Percentiles rank a stretch among this genome's conserved stretches.
phyloP scores from a whole-genome alignment of 192 early-diverging fungal genomes.

The Entomortierella beljakovae region DNA sequence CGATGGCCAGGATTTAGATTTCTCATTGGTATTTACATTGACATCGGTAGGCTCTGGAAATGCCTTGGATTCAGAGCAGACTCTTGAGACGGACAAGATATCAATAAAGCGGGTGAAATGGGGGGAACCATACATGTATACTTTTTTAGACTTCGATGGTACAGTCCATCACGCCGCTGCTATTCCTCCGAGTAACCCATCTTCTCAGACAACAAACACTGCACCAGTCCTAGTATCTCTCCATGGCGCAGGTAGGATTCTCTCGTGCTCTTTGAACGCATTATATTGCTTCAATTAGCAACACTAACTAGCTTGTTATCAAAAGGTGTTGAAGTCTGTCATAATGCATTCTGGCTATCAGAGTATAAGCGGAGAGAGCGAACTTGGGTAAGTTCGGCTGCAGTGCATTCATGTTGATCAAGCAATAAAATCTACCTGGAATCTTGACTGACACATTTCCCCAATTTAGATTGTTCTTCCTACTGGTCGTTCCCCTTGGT shows the following conservation, averaged over 20 bases:
- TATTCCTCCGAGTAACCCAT: conserved; percentile 55
- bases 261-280: neutral
- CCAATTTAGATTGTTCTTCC: conserved; percentile 68
- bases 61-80: neutral
- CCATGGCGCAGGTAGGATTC: conserved; percentile 72
- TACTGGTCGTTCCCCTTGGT: conserved; percentile 79
- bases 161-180: conserved; percentile 72
- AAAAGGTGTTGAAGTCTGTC: conserved; percentile 62
- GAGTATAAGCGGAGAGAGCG: conserved; percentile 66
- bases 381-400: conserved; percentile 66
- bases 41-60: neutral
- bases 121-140: conserved; percentile 73
- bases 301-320: too few relatives aligned
- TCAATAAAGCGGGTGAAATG: conserved; percentile 42
- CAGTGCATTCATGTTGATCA: neutral
- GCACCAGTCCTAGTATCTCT: conserved; percentile 73
- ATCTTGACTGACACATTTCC: neutral
- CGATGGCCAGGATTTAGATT: neutral
- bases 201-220: conserved; percentile 22
- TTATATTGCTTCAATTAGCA: too few relatives aligned
- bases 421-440: neutral
- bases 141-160: conserved; percentile 75
- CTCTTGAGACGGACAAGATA: conserved; percentile 11
- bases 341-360: conserved; percentile 68
- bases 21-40: conserved; percentile 16